Base-by-base conservation (phyloP, 768 basidiomycete species). In the Suillus lakei region DNA sequence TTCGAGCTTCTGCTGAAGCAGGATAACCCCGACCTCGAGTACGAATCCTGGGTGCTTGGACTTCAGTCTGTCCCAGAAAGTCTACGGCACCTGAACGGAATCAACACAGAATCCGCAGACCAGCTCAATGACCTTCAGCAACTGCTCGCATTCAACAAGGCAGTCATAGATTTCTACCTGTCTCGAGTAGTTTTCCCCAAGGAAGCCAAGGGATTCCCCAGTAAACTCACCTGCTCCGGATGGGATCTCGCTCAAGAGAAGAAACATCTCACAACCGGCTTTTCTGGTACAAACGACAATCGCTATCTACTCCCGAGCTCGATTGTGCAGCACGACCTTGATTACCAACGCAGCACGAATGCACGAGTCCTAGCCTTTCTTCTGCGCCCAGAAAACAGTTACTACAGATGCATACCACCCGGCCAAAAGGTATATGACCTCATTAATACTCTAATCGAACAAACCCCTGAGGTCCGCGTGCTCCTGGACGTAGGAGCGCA, bases 391-490 rank as follows among this genome's bases (percentile, higher is more conserved):
- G 74, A 76, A 62, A 75, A 75, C 53, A 58, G 64, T 26, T 28
- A 44, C 44, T 73, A 72, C 54, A 50, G 8, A 53, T 32, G 60
- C 41, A 62, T 18, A 61, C 64, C 4, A 46, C 12, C 64, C 2
- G 18, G 62, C 6, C 53, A 48, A 23, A 71, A 70, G 5, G 71
- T 73, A 8, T 51, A 60, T 12, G 64, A 75, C 41, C 69, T 82
- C 63, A 60, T 83, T 36, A 28, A 67, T 13, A 61, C 71, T 28
- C 28, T 85, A 9, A 72, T 78, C 8, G 28, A 61, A 15, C 74
- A 81, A 62, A 85, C 85, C 0, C 85, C 85, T 66, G 30, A 53
- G 51, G 30, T 53, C 5, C 51, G 30, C 30, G 51, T 53, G 30
- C 51, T 53, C 30, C 30, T 53, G 10, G 51, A 53, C 5, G 51